Evolutionary conservation across 2,329 filamentous ascomycete genomes (phyloP).

Genomic region (Hymenoscyphus occultus): DNA sequence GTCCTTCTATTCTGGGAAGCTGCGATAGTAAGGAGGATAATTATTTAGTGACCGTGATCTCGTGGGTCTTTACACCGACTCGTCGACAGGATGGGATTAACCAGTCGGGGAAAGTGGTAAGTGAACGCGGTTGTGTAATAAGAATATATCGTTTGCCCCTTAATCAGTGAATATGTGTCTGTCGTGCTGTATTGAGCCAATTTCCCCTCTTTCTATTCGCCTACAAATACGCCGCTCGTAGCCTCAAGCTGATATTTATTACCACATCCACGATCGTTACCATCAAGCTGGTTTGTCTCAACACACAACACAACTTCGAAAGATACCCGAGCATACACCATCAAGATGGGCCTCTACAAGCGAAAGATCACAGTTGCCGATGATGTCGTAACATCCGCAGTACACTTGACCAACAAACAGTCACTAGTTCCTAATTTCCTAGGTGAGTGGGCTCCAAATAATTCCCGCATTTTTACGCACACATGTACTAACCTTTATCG

Average conservation of each 20-base stretch:
- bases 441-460: slow-evolving; percentile 12
- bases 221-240: slow-evolving; percentile 1
- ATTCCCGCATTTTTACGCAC: not conserved
- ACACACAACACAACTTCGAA: not conserved
- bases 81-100: not conserved
- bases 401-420: slow-evolving; percentile 36
- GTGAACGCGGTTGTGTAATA: not conserved
- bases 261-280: not conserved
- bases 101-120: not conserved
- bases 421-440: slow-evolving; percentile 35
- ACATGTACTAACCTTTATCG: not conserved
- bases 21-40: not conserved
- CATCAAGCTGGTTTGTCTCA: not conserved
- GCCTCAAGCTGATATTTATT: not conserved
- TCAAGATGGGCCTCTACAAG: slow-evolving; percentile 34
- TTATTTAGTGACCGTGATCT: not conserved
- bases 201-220: not conserved
- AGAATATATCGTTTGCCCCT: not conserved
- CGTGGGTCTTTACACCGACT: slow-evolving; percentile 9
- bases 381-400: slow-evolving; percentile 37
- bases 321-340: not conserved
- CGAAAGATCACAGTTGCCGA: slow-evolving; percentile 37
- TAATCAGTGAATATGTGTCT: not conserved
- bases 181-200: not conserved
- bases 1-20: not conserved